Percentiles rank a stretch among this genome's conserved stretches.
These are phyloP conservation scores for Spencermartinsiella europaea DNA, from an alignment of 805 yeast genomes.

Conservation along the genomic window DNA sequence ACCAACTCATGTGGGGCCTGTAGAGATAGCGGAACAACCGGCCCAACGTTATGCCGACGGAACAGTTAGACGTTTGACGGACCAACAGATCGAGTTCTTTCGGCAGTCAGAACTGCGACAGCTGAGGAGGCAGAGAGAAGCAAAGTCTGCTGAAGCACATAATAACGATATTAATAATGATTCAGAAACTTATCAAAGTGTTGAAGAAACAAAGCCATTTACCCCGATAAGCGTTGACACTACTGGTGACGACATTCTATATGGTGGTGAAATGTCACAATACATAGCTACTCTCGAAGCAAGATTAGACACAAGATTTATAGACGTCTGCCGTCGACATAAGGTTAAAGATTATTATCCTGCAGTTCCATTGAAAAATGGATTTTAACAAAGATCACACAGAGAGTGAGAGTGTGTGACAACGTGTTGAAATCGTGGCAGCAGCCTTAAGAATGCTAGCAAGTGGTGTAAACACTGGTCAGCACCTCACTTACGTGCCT, in stretches of 20 bases:
- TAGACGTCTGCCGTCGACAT: background rate
- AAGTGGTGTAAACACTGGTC: too few relatives aligned
- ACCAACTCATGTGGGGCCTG: background rate
- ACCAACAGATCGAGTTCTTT: conserved; percentile 23
- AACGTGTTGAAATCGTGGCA: too few relatives aligned
- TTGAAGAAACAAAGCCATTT: conserved; percentile 12
- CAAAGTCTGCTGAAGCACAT: too few relatives aligned
- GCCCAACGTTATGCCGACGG: conserved; percentile 21
- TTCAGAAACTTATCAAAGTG: conserved; percentile 2
- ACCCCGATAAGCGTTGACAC: conserved; percentile 3
- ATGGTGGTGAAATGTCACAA: conserved; percentile 8
- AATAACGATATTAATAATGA: background rate
- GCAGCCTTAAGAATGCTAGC: too few relatives aligned
- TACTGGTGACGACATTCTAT: conserved; percentile 7
- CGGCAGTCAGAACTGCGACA: conserved; percentile 17
- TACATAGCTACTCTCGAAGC: conserved; percentile 11
- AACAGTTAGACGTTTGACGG: conserved; percentile 20
- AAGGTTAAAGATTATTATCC: conserved; percentile 17
- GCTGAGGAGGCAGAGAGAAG: background rate
- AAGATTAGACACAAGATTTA: conserved; percentile 7
- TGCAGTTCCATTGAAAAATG: conserved; percentile 11
- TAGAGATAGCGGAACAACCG: background rate
- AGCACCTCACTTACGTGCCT: too few relatives aligned
- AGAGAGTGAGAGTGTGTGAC: background rate
- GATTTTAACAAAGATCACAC: background rate